phyloP scores from a whole-genome alignment of 495 filamentous ascomycete species.

The Neurospora hispaniola region DNA sequence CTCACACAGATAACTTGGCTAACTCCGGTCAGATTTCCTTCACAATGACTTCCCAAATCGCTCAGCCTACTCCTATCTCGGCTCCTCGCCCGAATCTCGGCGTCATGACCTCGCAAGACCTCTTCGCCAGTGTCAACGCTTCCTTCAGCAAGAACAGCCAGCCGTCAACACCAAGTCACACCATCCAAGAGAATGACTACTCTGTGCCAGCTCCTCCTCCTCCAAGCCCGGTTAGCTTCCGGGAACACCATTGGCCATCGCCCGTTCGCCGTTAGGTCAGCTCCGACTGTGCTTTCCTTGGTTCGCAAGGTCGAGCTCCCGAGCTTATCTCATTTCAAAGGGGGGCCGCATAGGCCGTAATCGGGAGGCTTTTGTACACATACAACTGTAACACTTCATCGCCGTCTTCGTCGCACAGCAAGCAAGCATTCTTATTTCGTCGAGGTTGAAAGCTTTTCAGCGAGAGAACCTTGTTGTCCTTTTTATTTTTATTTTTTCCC shows the following conservation, averaged over 20 bases:
- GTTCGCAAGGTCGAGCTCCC: neutral
- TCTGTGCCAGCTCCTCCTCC: constrained; percentile 40
- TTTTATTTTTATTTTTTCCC: neutral
- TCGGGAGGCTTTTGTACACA: neutral
- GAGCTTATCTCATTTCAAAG: neutral
- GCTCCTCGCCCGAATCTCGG: constrained; percentile 27
- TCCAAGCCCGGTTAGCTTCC: constrained; percentile 39
- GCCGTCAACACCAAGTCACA: constrained; percentile 29
- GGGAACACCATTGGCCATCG: constrained; percentile 32
- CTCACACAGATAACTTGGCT: neutral
- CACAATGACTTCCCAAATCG: constrained; percentile 38
- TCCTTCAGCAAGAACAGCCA: constrained; percentile 29
- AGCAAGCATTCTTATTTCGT: neutral
- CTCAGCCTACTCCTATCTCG: constrained; percentile 33
- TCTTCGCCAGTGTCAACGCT: constrained; percentile 37
- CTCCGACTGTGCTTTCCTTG: neutral
- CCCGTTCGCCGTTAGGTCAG: constrained; percentile 16
- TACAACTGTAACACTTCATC: neutral
- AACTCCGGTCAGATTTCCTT: neutral
- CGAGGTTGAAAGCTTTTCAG: neutral
- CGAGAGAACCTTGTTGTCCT: neutral
- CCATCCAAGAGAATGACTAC: constrained; percentile 39
- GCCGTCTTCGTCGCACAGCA: neutral
- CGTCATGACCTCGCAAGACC: constrained; percentile 31
- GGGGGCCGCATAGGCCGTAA: neutral